Evolutionary conservation across 1,139 yeast genomes (phyloP), one percentile per base, ranked within the genome.

Genomic region (Debaryomyces psychrophilus): DNA sequence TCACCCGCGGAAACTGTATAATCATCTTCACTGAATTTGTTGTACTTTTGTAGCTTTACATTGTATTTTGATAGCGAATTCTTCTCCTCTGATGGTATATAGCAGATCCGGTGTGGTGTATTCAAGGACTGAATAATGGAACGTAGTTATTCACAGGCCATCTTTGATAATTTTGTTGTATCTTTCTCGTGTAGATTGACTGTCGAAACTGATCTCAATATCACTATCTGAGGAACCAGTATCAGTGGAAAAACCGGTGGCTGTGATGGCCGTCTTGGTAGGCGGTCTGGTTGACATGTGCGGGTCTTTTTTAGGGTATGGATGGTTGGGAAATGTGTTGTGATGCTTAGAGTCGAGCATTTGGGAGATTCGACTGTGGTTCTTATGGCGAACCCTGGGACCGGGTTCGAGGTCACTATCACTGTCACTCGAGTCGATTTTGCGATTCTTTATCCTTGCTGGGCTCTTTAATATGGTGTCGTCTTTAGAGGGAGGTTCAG

Each of bases 351-450:
- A 25, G 2, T 23, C 14, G 18, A 35, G 38, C 14, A 35, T 12
- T n/a, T 23, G 22, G 28, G 36, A 33, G 18, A 33, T 33, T 11
- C 36, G 36, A 17, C 36, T 20, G 7, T n/a, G 33, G 6, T 11
- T 17, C 22, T 31, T 17, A 8, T 6, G 15, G 12, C 8, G 28
- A 23, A 35, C 18, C 22, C 38, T 35, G n/a, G 38, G 38, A 4
- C 36, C 36, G 11, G 36, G 36, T n/a, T 23, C 38, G 38, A 11
- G 11, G 9, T 35, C 28, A 20, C 25, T 28, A 14, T 38, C 41
- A 18, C 41, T 38, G 18, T 38, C 41, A 12, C 48, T 47, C 20
- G 44, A 50, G 35, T 44, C 43, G n/a, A 48, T 48, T n/a, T 40
- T 47, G 44, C 49, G 15, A 49, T 18, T 31, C 22, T 36, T 47